Evolutionary conservation across 106 monocot genomes (phyloP).

Genomic region (Apostasia shenzhenica): DNA sequence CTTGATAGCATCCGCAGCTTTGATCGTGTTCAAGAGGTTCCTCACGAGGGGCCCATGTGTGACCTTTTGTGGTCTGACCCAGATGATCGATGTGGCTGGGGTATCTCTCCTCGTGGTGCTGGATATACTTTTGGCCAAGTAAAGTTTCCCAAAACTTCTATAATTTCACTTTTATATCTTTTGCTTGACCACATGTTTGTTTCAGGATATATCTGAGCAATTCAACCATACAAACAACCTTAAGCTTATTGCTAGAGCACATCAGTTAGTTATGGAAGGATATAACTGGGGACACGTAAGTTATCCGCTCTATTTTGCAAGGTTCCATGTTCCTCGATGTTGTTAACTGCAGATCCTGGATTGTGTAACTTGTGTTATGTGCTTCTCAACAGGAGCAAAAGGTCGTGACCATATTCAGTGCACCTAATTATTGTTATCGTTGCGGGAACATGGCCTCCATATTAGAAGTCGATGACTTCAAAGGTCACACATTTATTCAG

Average conservation of each 20-base stretch:
- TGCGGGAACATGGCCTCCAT: slow-evolving; percentile 99
- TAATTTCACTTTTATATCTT: slow-evolving; percentile 4
- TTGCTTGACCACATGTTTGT: neutral
- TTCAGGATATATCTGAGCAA: slow-evolving; percentile 99
- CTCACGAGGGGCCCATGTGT: slow-evolving; percentile 99
- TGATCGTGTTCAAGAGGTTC: slow-evolving; percentile 98
- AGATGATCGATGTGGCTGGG: slow-evolving; percentile 98
- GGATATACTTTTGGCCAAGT: slow-evolving; percentile 99
- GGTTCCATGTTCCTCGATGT: neutral
- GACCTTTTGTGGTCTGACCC: slow-evolving; percentile 99
- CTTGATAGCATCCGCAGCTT: slow-evolving; percentile 95
- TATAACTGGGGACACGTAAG: slow-evolving; percentile 98
- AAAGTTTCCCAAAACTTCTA: slow-evolving; percentile 2
- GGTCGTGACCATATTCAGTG: slow-evolving; percentile 99
- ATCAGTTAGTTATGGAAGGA: slow-evolving; percentile 99
- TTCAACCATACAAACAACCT: slow-evolving; percentile 93
- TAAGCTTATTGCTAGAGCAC: slow-evolving; percentile 95
- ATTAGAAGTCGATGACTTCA: slow-evolving; percentile 95
- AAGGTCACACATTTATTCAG: slow-evolving; percentile 98
- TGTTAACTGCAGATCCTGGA: neutral
- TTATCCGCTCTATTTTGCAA: neutral
- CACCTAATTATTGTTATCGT: slow-evolving; percentile 98
- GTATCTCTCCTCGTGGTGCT: slow-evolving; percentile 98
- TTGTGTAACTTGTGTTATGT: slow-evolving; percentile 9
- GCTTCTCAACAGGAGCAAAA: slow-evolving; percentile 69